Evolutionary conservation across 108 stramenopile genomes (phyloP).

Genomic region (Nitzschia palea): DNA sequence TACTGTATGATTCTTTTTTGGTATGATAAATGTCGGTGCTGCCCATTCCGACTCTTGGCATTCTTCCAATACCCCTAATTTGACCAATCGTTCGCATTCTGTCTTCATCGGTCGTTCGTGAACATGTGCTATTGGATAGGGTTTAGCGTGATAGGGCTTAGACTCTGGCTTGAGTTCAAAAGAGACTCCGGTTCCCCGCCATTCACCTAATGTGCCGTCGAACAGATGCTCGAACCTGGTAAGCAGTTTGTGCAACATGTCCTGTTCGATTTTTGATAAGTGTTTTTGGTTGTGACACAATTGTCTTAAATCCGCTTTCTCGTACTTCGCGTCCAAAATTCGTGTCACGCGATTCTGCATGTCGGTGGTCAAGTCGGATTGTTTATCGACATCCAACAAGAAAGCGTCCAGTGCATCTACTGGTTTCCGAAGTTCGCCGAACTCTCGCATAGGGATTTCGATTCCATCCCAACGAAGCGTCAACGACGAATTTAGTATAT

Average conservation of each 20-base stretch:
- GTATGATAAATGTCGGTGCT: conserved; percentile 30
- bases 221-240: no score
- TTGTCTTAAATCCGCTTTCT: no score
- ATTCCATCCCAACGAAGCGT: no score
- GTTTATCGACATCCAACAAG: no score
- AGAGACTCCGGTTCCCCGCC: no score
- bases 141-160: conserved; percentile 31
- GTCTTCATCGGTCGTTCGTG: neutral
- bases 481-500: no score
- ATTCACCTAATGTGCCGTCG: conserved; percentile 24
- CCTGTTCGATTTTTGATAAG: conserved; percentile 36
- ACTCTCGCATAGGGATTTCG: no score
- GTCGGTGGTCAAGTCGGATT: no score
- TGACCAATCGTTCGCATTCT: neutral
- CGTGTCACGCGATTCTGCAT: no score
- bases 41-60: conserved; percentile 1
- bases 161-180: conserved; percentile 34
- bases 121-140: conserved; percentile 29
- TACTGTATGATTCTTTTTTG: conserved; percentile 31
- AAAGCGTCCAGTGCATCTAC: no score
- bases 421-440: no score
- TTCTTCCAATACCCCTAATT: neutral
- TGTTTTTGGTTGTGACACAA: conserved; percentile 22
- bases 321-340: no score
- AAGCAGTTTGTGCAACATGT: conserved; percentile 30